Base-by-base conservation (phyloP, 306 rosid species). In the Cyclanthera cordifolia region DNA sequence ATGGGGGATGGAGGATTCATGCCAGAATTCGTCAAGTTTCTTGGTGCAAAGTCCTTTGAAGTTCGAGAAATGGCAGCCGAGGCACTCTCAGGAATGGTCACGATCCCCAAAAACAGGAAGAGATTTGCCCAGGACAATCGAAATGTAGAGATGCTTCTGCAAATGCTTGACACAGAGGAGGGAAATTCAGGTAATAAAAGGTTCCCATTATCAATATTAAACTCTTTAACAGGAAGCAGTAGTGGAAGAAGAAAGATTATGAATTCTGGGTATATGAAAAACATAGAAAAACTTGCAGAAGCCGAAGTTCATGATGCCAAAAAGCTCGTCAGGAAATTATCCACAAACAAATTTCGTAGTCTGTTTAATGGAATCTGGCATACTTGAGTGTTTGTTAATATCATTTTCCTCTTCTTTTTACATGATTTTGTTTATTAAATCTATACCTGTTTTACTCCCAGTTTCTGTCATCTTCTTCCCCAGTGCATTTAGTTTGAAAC, bases 31-130 rank as follows among this genome's bases (percentile, higher is more conserved):
- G 84, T 88, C 4, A 91, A 83, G 73, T 83, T 88, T 75, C 90
- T 91, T 4, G 79, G 77, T 74, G 88, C 89, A 4, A 88, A 86
- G 70, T 91, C 97, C 2, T 84, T 79, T 37, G 95, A 86, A 34
- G 93, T 88, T 75, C 76, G 97, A 4, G 95, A 88, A 79, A 82
- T 85, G 89, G 94, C 97, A 23, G 87, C 89, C 0, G 95, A 82
- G 79, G 86, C 90, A 21, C 86, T 91, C 17, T 79, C 88, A 15
- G 76, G 74, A 43, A 67, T 91, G 90, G 88, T 91, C 55, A 76
- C 75, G 76, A 81, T 86, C 70, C 75, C 97, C 4, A 91, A 75
- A 72, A 88, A 91, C 60, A 79, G 97, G 14, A 91, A 88, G 79
- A 83, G 72, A 52, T 91, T 91, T 70, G 88, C 77, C 54, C 88